Base-by-base conservation (phyloP, 1,284 basidiomycete species). In the Afroboletus lepidellus region DNA sequence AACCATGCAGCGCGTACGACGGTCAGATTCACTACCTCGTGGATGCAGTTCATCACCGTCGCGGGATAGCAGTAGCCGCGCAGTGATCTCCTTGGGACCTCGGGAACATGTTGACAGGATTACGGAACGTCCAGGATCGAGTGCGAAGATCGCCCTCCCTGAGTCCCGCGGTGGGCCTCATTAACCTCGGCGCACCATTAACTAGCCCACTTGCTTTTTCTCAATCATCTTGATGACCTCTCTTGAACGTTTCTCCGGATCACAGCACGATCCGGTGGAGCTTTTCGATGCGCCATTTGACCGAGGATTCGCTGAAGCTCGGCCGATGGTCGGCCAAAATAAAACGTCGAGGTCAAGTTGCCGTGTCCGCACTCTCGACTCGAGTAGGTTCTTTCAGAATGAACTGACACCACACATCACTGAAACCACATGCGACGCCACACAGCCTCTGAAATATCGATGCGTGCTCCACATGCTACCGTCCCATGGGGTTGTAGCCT, bases 311-410 rank as follows among this genome's bases (percentile, higher is more conserved):
- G 24, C 43, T 30, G 46, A 53, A 25, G 23, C 44, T 7, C 39
- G 41, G 24, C 43, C 41, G 20, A 48, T 47, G 6, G 52, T 32
- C 11, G 30, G 13, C 30, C 30, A 15, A 13, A 13, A 55, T 37
- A 61, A 61, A 36, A 58, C 46, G 27, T 29, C 49, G 25, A 49
- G n/a, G n/a, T n/a, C n/a, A n/a, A n/a, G n/a, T n/a, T n/a, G n/a
- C n/a, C n/a, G n/a, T n/a, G n/a, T n/a, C n/a, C n/a, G n/a, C n/a
- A n/a, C n/a, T n/a, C n/a, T 61, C 18, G 41, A 46, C 21, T 41
- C 42, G 29, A 43, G 59, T 60, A 32, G 5, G 54, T 60, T 32
- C 21, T 43, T 18, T 25, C 8, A 25, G 23, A 15, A 30, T 23
- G 30, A 8, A 13, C 13, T 15, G 15, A 15, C 30, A 12, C 13